Evolutionary conservation across 176 grass and related monocot genomes (phyloP), one percentile per base, ranked within the genome.

Genomic region (Oryza glumipatula): DNA sequence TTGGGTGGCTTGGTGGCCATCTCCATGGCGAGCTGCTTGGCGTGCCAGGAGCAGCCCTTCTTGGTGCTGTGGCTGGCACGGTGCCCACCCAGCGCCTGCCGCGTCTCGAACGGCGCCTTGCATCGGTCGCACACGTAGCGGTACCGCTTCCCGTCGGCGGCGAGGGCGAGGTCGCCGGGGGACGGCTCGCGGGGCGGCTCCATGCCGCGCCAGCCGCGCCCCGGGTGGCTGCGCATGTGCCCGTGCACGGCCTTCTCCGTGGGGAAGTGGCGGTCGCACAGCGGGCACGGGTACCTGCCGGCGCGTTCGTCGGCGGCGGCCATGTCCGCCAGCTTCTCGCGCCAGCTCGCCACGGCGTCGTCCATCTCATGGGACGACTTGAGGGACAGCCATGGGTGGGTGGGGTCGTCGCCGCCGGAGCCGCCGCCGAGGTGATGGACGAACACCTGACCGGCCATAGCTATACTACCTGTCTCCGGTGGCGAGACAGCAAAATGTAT

Each of bases 61-160:
- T 69, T 89, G 48, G 83, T 78, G 68, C 47, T 93, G 74, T 95
- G 95, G 85, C 92, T 98, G 3, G 92, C 92, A 4, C 91, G 88
- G 85, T 98, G 95, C 41, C 95, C 95, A 1, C 93, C 89, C 0
- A 95, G 89, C 10, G 89, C 95, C 36, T 95, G 95, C 52, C 79
- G 84, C 14, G 89, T 87, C 15, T 80, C 48, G 41, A 94, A 94
- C 6, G 39, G 77, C 1, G 67, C 46, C 35, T 65, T 76, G 66
- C 92, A 94, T 46, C 43, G 76, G 9, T 80, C 51, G 72, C 89
- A 94, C 16, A 28, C 35, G 28, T 91, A 94, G 16, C 70, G 77
- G 45, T 83, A 70, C 11, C 6, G 26, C 70, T 11, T 73, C n/a
- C 85, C 89, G 22, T 72, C 79, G 3, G 19, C 46, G 3, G 36